Evolutionary conservation across 768 basidiomycete species (phyloP).

Genomic region (Mycena polygramma): DNA sequence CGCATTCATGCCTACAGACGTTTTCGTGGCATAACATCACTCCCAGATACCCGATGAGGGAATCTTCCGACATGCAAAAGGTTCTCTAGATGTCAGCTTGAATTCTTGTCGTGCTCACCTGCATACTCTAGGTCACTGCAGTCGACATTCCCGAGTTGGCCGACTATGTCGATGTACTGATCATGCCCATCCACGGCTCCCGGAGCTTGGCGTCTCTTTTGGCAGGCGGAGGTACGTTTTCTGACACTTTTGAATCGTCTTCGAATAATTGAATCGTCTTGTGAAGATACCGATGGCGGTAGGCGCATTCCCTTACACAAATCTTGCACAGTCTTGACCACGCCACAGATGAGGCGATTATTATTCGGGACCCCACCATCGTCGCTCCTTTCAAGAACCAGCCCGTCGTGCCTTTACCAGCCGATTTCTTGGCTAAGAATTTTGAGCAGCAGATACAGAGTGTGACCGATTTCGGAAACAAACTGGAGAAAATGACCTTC

Average conservation of each 20-base stretch:
- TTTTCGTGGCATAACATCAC: background rate
- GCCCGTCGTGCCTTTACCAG: conserved; percentile 14
- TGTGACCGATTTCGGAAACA: conserved; percentile 20
- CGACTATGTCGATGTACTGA: conserved; percentile 21
- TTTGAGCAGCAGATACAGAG: conserved; percentile 26
- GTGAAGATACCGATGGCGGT: conserved; percentile 32
- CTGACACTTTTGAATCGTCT: too few species aligned
- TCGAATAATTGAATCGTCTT: background rate
- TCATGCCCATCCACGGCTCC: conserved; percentile 19
- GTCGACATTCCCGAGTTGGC: conserved; percentile 21
- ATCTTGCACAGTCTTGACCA: background rate
- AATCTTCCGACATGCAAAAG: conserved; percentile 32
- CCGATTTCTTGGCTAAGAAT: conserved; percentile 8
- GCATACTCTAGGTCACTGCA: conserved; percentile 18
- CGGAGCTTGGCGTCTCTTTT: conserved; percentile 27
- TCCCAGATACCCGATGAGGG: conserved; percentile 28
- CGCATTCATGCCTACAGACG: background rate
- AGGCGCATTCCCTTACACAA: background rate
- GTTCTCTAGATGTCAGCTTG: background rate
- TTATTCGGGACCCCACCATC: conserved; percentile 23
- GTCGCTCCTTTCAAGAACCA: conserved; percentile 17
- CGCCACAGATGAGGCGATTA: conserved; percentile 29
- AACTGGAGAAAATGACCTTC: conserved; percentile 1
- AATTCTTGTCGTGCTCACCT: background rate
- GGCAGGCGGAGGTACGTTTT: conserved; percentile 23